Base-by-base conservation (phyloP, 148 eudicot species). In the Camellia sinensis region DNA sequence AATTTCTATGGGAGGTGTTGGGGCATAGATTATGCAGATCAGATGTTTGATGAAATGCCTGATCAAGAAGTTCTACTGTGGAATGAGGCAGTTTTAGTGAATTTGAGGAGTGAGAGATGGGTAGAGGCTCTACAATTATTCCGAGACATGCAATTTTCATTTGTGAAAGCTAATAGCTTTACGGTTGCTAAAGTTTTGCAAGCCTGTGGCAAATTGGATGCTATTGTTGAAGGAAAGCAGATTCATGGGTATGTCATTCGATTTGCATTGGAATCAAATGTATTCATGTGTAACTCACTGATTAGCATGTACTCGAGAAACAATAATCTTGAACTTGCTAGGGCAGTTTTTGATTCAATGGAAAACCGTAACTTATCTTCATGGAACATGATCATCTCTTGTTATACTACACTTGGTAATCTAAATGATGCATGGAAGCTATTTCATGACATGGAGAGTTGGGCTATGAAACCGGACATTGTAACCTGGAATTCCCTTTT, bases 401-500 rank as follows among this genome's bases (percentile, higher is more conserved):
- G 87, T 60, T 89, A 89, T 76, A 81, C 86, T 57, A 67, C 90
- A 52, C 69, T 80, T 73, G 95, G 92, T 70, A 52, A 64, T 81
- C 81, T 88, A 68, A 67, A 80, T 84, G 88, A 88, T 67, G 88
- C 90, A 15, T 82, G 80, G 89, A 71, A 75, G 67, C 82, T 89
- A 8, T 84, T 88, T 64, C 29, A 50, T 80, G 84, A 80, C 61
- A 87, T 91, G 91, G 83, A 80, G 78, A 67, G 71, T 70, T 71
- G 52, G 50, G 79, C 81, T 62, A 80, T 87, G 48, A 76, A 83
- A 74, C 89, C 89, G 0, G 95, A 91, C 53, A 78, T 85, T 29
- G 83, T 91, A 73, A 91, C 95, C 48, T 89, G 91, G 95, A 90
- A 88, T 82, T 84, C 85, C 82, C 89, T 91, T 80, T 65, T 91